Base-by-base conservation (phyloP, 345 rosid genomes). In the Aquilaria yunnanensis region DNA sequence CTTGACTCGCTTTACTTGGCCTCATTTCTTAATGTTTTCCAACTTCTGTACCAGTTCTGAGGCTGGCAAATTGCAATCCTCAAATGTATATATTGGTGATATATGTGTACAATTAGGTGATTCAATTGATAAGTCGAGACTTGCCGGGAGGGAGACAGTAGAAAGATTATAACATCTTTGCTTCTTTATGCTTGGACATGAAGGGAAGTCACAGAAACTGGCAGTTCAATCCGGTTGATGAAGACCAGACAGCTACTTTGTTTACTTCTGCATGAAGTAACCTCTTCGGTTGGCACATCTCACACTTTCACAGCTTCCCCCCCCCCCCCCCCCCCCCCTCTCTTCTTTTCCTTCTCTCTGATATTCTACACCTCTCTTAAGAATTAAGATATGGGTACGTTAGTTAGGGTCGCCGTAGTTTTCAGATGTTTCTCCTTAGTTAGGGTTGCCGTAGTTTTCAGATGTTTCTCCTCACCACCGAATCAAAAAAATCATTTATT, bases 231-330 rank as follows among this genome's bases (percentile, higher is more conserved):
- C 8, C 8, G 48, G 31, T 52, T 76, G 90, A 85, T 73, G 73
- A 70, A 61, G 85, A 85, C 85, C 58, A 32, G 64, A 51, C 50
- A 80, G 71, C 87, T 76, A 68, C 79, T 51, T 63, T 64, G 76
- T 68, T 37, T 37, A 9, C 43, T 77, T 81, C n/a, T 53, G 47
- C 51, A 69, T 59, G 80, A 82, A 85, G 87, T 83, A 75, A 80
- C 32, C 37, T 14, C 56, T 12, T 48, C 23, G 41, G 74, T 72
- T 64, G 86, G 74, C 68, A 68, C 67, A 74, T 69, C 81, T 78
- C 14, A 77, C 59, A 61, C 77, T 78, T 78, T 69, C 80, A 78
- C 76, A 57, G 64, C 51, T 14, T 57, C 46, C 1, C 23, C 23
- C 23, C 23, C 23, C 23, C 23, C 23, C 23, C 23, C 23, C 23